These are phyloP conservation scores for Telopea speciosissima DNA, from an alignment of 177 flowering plant genomes.

Conservation along the genomic window DNA sequence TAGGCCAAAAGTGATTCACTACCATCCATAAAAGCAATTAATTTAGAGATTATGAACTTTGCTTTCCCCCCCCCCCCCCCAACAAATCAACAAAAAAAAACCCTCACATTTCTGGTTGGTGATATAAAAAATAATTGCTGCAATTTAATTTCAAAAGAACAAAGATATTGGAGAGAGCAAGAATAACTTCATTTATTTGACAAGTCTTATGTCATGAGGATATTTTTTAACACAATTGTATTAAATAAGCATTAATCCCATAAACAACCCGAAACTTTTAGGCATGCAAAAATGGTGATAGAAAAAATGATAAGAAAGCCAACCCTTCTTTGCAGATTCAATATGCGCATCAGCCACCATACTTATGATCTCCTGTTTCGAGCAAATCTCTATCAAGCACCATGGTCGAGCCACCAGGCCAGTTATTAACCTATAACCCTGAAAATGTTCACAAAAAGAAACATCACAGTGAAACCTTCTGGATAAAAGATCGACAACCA, in stretches of 20 bases:
- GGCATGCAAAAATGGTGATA: background rate
- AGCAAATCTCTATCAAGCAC: constrained; percentile 79
- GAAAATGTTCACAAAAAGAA: constrained; percentile 20
- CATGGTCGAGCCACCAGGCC: constrained; percentile 78
- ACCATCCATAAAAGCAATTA: too few relatives aligned
- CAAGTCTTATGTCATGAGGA: background rate
- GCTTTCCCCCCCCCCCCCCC: too few relatives aligned
- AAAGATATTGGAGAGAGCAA: background rate
- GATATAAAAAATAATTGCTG: too few relatives aligned
- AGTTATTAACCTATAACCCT: constrained; percentile 70
- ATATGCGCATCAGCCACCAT: constrained; percentile 50
- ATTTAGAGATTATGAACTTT: too few relatives aligned
- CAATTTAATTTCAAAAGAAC: too few relatives aligned
- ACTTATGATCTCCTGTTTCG: constrained; percentile 65
- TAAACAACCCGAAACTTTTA: background rate
- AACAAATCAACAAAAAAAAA: too few relatives aligned
- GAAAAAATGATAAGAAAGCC: constrained; percentile 8
- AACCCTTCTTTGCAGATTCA: constrained; percentile 77
- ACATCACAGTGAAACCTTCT: background rate
- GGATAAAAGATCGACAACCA: background rate
- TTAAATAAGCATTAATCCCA: background rate
- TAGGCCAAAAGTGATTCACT: too few relatives aligned
- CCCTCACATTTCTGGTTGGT: too few relatives aligned
- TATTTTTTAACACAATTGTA: background rate
- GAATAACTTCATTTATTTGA: background rate